These are phyloP conservation scores for Teratosphaeria nubilosa DNA, from an alignment of 2,329 filamentous ascomycete genomes.

Conservation along the genomic window DNA sequence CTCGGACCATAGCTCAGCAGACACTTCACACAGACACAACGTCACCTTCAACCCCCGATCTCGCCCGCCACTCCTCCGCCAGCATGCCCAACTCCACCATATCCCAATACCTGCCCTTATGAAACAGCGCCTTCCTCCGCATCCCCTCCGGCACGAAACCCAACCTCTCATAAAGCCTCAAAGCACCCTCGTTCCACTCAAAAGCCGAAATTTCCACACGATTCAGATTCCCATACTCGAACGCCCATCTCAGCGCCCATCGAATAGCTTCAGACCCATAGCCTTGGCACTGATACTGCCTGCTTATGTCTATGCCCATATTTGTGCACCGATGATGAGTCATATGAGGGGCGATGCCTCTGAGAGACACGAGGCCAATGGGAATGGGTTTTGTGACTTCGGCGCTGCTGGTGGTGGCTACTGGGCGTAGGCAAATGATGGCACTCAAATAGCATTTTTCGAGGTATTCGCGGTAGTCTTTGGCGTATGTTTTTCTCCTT, in stretches of 20 bases:
- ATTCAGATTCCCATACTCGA: constrained; percentile 36
- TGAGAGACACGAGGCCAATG: constrained; percentile 27
- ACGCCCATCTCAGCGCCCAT: constrained; percentile 41
- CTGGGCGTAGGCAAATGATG: constrained; percentile 28
- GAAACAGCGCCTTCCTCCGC: constrained; percentile 32
- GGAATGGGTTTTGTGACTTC: constrained; percentile 12
- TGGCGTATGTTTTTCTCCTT: constrained; percentile 14
- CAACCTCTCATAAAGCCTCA: constrained; percentile 35
- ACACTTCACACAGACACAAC: neutral
- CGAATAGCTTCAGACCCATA: constrained; percentile 41
- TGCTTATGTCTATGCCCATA: constrained; percentile 31
- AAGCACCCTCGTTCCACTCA: constrained; percentile 36
- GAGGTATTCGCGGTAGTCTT: constrained; percentile 13
- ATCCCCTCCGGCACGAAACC: constrained; percentile 39
- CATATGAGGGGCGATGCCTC: constrained; percentile 7
- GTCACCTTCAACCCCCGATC: neutral
- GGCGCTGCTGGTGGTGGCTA: neutral
- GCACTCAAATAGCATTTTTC: constrained; percentile 26
- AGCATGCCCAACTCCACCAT: constrained; percentile 30
- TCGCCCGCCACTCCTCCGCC: constrained; percentile 30
- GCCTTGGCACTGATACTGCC: constrained; percentile 28
- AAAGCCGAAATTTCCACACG: constrained; percentile 33
- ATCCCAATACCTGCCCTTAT: constrained; percentile 31
- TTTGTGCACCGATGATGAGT: constrained; percentile 35
- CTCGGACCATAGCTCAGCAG: neutral